Evolutionary conservation across 805 yeast species (phyloP), one percentile per base, ranked within the genome.

Genomic region (Candida germanica): DNA sequence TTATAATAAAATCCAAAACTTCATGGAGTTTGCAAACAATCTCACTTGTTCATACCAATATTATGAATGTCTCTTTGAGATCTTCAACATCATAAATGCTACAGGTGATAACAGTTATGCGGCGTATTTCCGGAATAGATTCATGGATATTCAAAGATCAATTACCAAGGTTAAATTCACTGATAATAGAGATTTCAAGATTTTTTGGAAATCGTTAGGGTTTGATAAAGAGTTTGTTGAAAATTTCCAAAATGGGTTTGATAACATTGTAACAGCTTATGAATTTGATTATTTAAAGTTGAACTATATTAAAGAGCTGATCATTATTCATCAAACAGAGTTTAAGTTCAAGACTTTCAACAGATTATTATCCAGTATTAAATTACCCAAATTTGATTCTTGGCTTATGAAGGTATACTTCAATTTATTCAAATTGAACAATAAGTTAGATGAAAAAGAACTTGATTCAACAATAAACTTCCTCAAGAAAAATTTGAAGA

Each of bases 1-100:
- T 0, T 85, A 73, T 55, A 79, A 80, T 40, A 88, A 87, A 52
- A 50, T 87, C 12, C 66, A 71, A 19, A 82, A 87, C 1, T 77
- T 87, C 56, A 49, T 83, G 13, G 77, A 77, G 14, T 79, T 89
- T 44, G 76, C 76, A 11, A 50, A 56, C 9, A 66, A 79, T 33
- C 46, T 87, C 29, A 48, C 58, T 2, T 56, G 65, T 33, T 85
- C 95, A 1, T 43, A 71, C 21, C 61, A 64, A 59, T 31, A 47
- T 64, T 22, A 40, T 68, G 23, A 63, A 61, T 44, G 47, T 50
- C 27, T 46, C 56, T 7, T 57, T 71, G 38, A 45, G 67, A 18
- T 44, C 50, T 8, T 34, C 30, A 34, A 35, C 16, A 30, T 29
- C 12, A 29, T 38, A 17, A 31, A 36, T 15, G 8, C 28, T 6